These are phyloP conservation scores for Euphorbia tirucalli DNA, from an alignment of 345 rosid genomes.

Conservation along the genomic window DNA sequence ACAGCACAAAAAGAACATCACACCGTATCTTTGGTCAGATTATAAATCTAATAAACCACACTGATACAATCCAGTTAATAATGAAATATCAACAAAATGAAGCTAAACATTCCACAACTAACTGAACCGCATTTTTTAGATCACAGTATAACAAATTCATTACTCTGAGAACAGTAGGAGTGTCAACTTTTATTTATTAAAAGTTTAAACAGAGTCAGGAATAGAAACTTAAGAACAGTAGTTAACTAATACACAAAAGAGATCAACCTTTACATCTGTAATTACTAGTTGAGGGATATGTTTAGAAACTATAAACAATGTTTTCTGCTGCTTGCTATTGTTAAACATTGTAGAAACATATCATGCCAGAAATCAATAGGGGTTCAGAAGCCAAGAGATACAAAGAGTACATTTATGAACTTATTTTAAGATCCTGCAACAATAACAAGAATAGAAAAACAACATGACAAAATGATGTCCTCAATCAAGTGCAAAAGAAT, in stretches of 20 bases:
- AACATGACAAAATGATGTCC: no score
- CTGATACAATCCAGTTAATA: not conserved
- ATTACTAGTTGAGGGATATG: not conserved
- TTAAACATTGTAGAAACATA: not conserved
- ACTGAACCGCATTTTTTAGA: not conserved
- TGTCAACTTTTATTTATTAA: not conserved
- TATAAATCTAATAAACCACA: constrained; percentile 3
- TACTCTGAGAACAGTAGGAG: not conserved
- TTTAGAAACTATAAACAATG: not conserved
- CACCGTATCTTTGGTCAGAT: constrained; percentile 6
- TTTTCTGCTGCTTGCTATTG: not conserved
- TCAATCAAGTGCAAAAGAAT: no score
- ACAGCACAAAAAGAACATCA: not conserved
- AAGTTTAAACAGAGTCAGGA: not conserved
- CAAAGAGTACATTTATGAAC: not conserved
- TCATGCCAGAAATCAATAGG: not conserved
- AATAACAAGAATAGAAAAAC: no score
- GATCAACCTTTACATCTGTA: not conserved
- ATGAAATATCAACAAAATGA: not conserved
- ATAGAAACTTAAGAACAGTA: not conserved
- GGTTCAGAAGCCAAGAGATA: not conserved
- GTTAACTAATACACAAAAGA: not conserved
- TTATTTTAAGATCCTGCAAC: no score
- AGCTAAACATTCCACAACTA: not conserved
- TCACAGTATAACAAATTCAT: not conserved